Percentiles rank a stretch among this genome's conserved stretches.
phyloP scores from a whole-genome alignment of 768 basidiomycete genomes.

The Phylloporus sp. region DNA sequence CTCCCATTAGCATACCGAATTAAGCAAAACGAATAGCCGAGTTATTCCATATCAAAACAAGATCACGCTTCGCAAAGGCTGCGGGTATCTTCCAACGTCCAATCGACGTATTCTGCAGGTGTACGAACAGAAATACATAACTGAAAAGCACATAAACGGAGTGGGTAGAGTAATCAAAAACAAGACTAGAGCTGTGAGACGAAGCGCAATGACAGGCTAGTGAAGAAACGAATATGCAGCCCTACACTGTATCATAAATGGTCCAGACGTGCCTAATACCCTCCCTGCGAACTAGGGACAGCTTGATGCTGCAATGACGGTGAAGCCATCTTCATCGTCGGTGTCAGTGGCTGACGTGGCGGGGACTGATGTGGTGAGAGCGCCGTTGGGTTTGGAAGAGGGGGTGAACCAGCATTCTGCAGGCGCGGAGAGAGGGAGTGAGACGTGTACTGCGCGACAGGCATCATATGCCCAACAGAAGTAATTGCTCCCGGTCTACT shows the following conservation, averaged over 20 bases:
- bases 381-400: slow-evolving; percentile 41
- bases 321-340: slow-evolving; percentile 51
- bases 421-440: slow-evolving; percentile 49
- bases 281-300: slow-evolving; percentile 48
- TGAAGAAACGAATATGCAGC: slow-evolving; percentile 10
- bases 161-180: slow-evolving; percentile 34
- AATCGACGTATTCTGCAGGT: slow-evolving; percentile 18
- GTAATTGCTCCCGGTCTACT: slow-evolving; percentile 28
- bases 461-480: slow-evolving; percentile 27
- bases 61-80: neutral
- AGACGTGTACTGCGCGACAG: slow-evolving; percentile 40
- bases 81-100: slow-evolving; percentile 13
- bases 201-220: slow-evolving; percentile 12
- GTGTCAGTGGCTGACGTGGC: slow-evolving; percentile 46
- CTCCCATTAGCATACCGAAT: too few species aligned
- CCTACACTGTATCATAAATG: slow-evolving; percentile 11
- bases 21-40: too few species aligned
- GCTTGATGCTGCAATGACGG: slow-evolving; percentile 54
- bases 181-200: slow-evolving; percentile 23
- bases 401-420: slow-evolving; percentile 43
- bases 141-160: slow-evolving; percentile 37
- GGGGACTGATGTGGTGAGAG: slow-evolving; percentile 41
- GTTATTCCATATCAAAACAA: too few species aligned
- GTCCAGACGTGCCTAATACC: slow-evolving; percentile 38
- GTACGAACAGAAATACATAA: slow-evolving; percentile 35